Conservation (phyloP, 78 protist genomes). For the Guillardia theta region DNA sequence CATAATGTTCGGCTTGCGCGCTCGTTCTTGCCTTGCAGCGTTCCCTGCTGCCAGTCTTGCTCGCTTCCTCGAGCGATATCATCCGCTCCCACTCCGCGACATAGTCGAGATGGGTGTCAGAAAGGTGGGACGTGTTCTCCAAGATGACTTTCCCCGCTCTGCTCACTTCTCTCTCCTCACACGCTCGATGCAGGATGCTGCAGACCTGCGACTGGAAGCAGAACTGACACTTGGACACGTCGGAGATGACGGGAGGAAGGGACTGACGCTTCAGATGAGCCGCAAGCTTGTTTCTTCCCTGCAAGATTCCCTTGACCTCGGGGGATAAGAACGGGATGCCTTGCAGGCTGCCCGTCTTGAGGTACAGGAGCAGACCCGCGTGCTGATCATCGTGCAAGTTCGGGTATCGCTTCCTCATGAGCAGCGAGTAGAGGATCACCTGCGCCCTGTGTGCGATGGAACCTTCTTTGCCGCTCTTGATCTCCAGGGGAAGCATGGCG, state of each 20-base stretch:
- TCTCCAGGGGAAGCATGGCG: slow-evolving; percentile 48
- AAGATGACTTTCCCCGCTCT: neutral
- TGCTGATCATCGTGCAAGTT: neutral
- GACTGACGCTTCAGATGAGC: too few species aligned
- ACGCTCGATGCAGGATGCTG: neutral
- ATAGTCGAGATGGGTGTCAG: neutral
- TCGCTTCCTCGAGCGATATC: slow-evolving; percentile 30
- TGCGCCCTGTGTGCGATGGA: slow-evolving; percentile 43
- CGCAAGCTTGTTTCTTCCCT: neutral
- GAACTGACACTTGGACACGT: neutral
- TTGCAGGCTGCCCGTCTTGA: neutral
- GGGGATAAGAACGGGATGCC: neutral
- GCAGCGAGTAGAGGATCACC: slow-evolving; percentile 46
- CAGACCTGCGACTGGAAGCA: slow-evolving; percentile 3
- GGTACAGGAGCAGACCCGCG: slow-evolving; percentile 44
- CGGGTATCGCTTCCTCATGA: slow-evolving; percentile 44
- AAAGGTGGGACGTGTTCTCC: slow-evolving; percentile 31
- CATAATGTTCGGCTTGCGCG: too few species aligned
- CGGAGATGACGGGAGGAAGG: slow-evolving; percentile 7
- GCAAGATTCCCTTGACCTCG: neutral
- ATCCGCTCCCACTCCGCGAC: slow-evolving; percentile 9
- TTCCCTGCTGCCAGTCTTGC: too few species aligned
- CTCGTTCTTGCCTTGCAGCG: too few species aligned
- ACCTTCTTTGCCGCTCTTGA: slow-evolving; percentile 49
- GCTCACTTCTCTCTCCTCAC: neutral